A percentile compares a stretch with the other conserved stretches of the same genome.
These are phyloP conservation scores for Penicillium sp. DNA, from an alignment of 2,329 filamentous ascomycete genomes.

Conservation along the genomic window DNA sequence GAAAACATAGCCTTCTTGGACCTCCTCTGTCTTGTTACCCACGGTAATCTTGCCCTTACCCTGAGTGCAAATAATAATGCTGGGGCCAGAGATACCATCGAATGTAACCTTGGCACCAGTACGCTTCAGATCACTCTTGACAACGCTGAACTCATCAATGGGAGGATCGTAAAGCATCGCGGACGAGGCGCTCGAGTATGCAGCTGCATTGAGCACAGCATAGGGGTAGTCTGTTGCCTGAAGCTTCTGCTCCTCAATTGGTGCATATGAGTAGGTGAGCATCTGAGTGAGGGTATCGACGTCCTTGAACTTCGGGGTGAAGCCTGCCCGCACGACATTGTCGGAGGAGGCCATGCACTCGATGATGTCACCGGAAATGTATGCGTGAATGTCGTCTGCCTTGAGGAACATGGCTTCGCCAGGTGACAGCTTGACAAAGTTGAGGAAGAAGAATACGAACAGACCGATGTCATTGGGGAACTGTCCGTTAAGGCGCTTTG, in stretches of 20 bases:
- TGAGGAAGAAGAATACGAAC: slow-evolving; percentile 96
- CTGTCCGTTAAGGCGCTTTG: slow-evolving; percentile 74
- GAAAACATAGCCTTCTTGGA: slow-evolving; percentile 73
- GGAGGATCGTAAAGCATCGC: slow-evolving; percentile 86
- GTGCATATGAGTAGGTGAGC: slow-evolving; percentile 93
- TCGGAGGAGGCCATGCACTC: slow-evolving; percentile 99
- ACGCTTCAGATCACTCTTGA: slow-evolving; percentile 73
- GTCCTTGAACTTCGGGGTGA: slow-evolving; percentile 99
- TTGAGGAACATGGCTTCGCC: slow-evolving; percentile 96
- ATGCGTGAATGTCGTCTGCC: slow-evolving; percentile 96
- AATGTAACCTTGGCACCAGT: slow-evolving; percentile 81
- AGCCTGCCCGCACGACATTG: slow-evolving; percentile 95
- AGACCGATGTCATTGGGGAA: slow-evolving; percentile 90
- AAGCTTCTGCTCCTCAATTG: slow-evolving; percentile 96
- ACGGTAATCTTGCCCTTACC: slow-evolving; percentile 84
- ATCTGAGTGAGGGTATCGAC: slow-evolving; percentile 84
- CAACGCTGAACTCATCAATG: slow-evolving; percentile 93
- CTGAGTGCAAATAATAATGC: slow-evolving; percentile 86
- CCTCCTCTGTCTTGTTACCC: slow-evolving; percentile 74
- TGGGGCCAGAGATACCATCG: slow-evolving; percentile 82
- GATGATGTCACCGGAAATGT: slow-evolving; percentile 77
- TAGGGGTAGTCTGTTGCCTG: slow-evolving; percentile 81
- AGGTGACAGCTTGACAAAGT: slow-evolving; percentile 83
- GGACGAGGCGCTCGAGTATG: slow-evolving; percentile 75
- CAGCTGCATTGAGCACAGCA: slow-evolving; percentile 75